Evolutionary conservation across 495 filamentous ascomycete genomes (phyloP), one percentile per base, ranked within the genome.

Genomic region (Gamarada debralockiae): DNA sequence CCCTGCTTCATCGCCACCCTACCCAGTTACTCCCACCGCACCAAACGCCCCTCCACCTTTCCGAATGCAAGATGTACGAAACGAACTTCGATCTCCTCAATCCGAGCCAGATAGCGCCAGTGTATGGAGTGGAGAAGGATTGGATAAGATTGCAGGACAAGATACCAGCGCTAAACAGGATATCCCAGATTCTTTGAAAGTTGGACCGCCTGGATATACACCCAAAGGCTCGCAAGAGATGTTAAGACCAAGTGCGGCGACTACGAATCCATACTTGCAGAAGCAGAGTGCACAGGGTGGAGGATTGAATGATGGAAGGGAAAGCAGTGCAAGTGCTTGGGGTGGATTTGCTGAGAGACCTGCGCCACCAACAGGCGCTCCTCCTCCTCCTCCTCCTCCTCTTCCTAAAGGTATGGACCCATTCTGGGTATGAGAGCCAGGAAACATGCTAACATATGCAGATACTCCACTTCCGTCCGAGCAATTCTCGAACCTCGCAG

Each of bases 181-280:
- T 6, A 31, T 70, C 6, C 66, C 66, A 38, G 56, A 52, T 14
- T 56, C 66, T 15, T 48, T 72, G 33, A 48, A 58, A 41, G 65
- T 66, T 36, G 65, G 65, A 6, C 46, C 54, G 17, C 29, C 56
- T 29, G 60, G 48, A 31, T 60, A 59, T 45, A 55, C 57, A 12
- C 52, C 38, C 24, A 54, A 52, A 3, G 47, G 34, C 14, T 55
- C 52, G 34, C 41, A 52, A 58, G 56, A 60, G 53, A 21, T n/a
- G 45, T 21, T 36, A 58, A 52, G 43, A 43, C 57, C 52, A 60
- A 15, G n/a, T 25, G 47, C 24, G 9, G 22, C 21, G 51, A 60
- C 31, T 50, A 79, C 76, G n/a, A 80, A 80, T 46, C 77, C 77
- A 3, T 80, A 77, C 63, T 21, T 67, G 25, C 74, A 74, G 55